Evolutionary conservation across 768 basidiomycete genomes (phyloP), one percentile per base, ranked within the genome.

Genomic region (Cyclocybe cylindracea): DNA sequence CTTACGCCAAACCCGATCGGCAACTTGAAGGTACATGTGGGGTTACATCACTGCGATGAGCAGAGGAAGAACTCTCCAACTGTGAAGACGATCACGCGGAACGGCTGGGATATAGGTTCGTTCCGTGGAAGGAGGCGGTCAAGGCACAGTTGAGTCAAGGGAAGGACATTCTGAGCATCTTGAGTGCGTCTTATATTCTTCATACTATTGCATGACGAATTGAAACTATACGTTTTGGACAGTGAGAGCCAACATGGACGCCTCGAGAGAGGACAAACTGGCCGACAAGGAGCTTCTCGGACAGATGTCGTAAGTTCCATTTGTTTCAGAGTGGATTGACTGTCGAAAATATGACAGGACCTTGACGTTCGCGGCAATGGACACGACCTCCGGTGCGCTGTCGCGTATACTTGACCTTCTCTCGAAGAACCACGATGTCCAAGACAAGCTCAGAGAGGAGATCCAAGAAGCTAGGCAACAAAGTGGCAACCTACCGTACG

Each of bases 171-270:
- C 16, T 16, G 16, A 16, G 16, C 16, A 16, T 16, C 16, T 60
- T 13, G 51, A 48, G 39, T 16, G 16, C 16, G 16, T 16, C 16
- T 16, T 16, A 16, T 16, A 16, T 16, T 16, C 16, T 16, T 16
- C 16, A 16, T 16, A 16, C 16, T 16, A 16, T 16, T 16, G 16
- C 16, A 16, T 16, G 16, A 16, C 16, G 16, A 16, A 16, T 16
- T 10, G 9, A 38, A 70, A 16, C 16, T 16, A 16, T 16, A 16
- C 16, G 16, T 48, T 29, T 18, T 37, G 50, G 13, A 14, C 35
- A 78, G 76, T 77, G 51, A 66, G 65, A 50, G 72, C 66, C 1
- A 77, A 76, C 50, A 59, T 66, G 31, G 54, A 50, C 2, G 66
- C 69, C 3, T 61, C 59, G 5, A 63, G 62, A 14, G 65, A 65